These are phyloP conservation scores for Saccharomycopsis malanga DNA, from an alignment of 805 yeast genomes.

Conservation along the genomic window DNA sequence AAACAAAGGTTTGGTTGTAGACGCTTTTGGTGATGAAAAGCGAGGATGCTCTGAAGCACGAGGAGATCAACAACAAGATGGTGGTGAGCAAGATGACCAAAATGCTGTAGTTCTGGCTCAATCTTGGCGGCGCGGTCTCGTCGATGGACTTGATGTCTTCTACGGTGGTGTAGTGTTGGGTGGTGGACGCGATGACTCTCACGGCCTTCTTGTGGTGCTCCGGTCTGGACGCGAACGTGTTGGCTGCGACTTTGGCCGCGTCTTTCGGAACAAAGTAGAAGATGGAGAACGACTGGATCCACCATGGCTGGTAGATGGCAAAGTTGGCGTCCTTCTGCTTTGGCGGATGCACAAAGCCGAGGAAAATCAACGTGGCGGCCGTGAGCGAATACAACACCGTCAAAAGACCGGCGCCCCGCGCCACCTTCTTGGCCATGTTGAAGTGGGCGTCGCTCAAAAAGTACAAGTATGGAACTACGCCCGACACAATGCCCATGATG, in stretches of 20 bases:
- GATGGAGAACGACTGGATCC: constrained; percentile 61
- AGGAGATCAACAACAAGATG: constrained; percentile 41
- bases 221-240: constrained; percentile 39
- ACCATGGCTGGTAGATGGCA: constrained; percentile 65
- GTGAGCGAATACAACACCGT: constrained; percentile 45
- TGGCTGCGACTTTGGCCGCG: constrained; percentile 44
- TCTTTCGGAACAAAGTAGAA: constrained; percentile 51
- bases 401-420: constrained; percentile 43
- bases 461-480: constrained; percentile 53
- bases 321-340: constrained; percentile 37
- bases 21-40: constrained; percentile 31
- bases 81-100: constrained; percentile 38
- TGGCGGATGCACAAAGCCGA: constrained; percentile 53
- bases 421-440: constrained; percentile 47
- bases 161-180: constrained; percentile 31
- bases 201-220: constrained; percentile 36
- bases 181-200: constrained; percentile 55
- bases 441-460: constrained; percentile 40
- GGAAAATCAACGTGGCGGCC: constrained; percentile 40
- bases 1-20: constrained; percentile 36
- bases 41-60: constrained; percentile 44
- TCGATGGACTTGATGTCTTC: constrained; percentile 29
- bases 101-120: constrained; percentile 48
- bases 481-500: constrained; percentile 62
- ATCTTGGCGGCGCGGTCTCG: constrained; percentile 19